Evolutionary conservation across 179 eudicot species (phyloP), one percentile per base, ranked within the genome.

Genomic region (Amaranthus tricolor): DNA sequence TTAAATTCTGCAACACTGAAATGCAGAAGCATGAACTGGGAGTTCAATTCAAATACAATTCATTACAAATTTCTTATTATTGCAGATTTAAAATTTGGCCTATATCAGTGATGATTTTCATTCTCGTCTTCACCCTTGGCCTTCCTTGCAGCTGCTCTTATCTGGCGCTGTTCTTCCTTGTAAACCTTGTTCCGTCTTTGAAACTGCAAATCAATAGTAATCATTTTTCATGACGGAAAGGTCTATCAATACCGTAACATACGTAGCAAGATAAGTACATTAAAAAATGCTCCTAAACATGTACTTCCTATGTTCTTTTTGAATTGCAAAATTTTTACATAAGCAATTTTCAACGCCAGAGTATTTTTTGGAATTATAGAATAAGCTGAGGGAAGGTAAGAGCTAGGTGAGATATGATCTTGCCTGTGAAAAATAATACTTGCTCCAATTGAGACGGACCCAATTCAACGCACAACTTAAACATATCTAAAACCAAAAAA

Each of bases 121-220:
- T 14, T 62, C 6, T 73, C 75, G 40, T 68, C 83, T 77, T 67
- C 80, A 62, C 77, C 93, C 81, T 88, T 88, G 61, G 83, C 92
- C 78, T 90, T 89, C 68, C 94, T 86, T 15, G 91, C 88, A 76
- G 98, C 94, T 70, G 94, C 98, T 87, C 98, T 88, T 61, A 89
- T 79, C 76, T 94, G 98, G 56, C 97, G 97, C 75, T 94, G 98
- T 82, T 94, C 98, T 77, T 94, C 98, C 83, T 94, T 94, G 84
- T 94, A 94, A 43, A 94, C 77, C 72, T 95, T 85, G 87, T 94
- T 94, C 83, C 97, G 87, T 59, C 97, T 85, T 79, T 92, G 96
- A 81, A 94, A 90, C 97, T 94, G 96, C 84, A 83, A 78, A 70
- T 66, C 21, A 40, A 66, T 20, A 9, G 40, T 31, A 0, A 31